phyloP scores from a whole-genome alignment of 2,329 filamentous ascomycete genomes.

The Annulohypoxylon truncatum region DNA sequence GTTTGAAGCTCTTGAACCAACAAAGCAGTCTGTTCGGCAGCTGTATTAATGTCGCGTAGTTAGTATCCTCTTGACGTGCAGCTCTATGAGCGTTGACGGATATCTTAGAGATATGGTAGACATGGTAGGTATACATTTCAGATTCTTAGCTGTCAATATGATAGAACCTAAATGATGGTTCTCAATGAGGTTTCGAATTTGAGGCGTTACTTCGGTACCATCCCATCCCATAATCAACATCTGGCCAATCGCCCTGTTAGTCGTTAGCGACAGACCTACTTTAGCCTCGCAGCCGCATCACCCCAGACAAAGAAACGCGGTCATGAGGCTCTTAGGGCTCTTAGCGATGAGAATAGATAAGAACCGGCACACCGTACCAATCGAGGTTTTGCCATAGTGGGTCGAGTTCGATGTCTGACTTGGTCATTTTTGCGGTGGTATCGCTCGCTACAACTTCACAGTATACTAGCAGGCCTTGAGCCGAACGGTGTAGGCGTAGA shows the following conservation, averaged over 20 bases:
- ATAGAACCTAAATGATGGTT: conserved; percentile 91
- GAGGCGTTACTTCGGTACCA: conserved; percentile 83
- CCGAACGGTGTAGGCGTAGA: conserved; percentile 8
- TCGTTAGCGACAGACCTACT: conserved; percentile 46
- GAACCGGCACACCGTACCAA: conserved; percentile 66
- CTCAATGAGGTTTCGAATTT: conserved; percentile 83
- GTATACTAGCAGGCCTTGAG: conserved; percentile 38
- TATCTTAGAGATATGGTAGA: conserved; percentile 54
- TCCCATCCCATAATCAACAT: conserved; percentile 88
- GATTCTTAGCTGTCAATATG: conserved; percentile 83
- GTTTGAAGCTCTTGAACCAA: conserved; percentile 92
- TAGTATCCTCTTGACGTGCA: conserved; percentile 47
- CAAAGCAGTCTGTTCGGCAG: conserved; percentile 87
- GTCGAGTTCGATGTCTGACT: conserved; percentile 63
- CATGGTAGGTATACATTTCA: conserved; percentile 78
- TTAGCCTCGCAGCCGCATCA: conserved; percentile 31
- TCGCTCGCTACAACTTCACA: conserved; percentile 47
- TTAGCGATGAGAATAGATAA: conserved; percentile 1
- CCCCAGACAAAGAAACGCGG: conserved; percentile 26
- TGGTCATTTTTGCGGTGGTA: conserved; percentile 51
- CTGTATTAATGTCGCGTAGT: conserved; percentile 61
- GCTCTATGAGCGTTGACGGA: conserved; percentile 16
- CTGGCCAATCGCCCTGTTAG: conserved; percentile 75
- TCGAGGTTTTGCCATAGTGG: conserved; percentile 80
- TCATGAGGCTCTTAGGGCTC: conserved; percentile 28